A percentile compares a stretch with the other conserved stretches of the same genome.
These are phyloP conservation scores for Pulveroboletus ravenelii DNA, from an alignment of 768 basidiomycete genomes.

Conservation along the genomic window DNA sequence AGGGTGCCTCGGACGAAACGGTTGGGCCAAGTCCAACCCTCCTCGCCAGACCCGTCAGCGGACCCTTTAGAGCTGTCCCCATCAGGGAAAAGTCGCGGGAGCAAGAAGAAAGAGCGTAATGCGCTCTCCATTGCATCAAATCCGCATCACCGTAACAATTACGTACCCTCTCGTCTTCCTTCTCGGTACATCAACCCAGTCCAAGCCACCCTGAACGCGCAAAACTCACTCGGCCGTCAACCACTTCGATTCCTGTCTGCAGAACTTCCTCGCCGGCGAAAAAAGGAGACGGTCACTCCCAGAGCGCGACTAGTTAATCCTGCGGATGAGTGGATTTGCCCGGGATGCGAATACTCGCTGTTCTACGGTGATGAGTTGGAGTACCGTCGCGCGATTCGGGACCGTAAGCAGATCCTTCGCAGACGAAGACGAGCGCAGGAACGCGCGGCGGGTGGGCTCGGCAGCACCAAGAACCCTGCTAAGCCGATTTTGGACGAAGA, in stretches of 20 bases:
- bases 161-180: slow-evolving; percentile 80
- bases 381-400: slow-evolving; percentile 62
- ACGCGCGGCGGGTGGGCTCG: slow-evolving; percentile 43
- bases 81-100: slow-evolving; percentile 27
- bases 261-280: slow-evolving; percentile 47
- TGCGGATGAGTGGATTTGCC: slow-evolving; percentile 89
- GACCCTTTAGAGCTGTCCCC: slow-evolving; percentile 38
- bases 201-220: slow-evolving; percentile 40
- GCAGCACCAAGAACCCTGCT: slow-evolving; percentile 17
- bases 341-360: slow-evolving; percentile 87
- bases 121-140: slow-evolving; percentile 91
- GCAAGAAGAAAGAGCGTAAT: slow-evolving; percentile 92
- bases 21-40: slow-evolving; percentile 35
- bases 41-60: slow-evolving; percentile 28
- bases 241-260: slow-evolving; percentile 66
- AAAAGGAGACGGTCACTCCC: slow-evolving; percentile 25
- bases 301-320: slow-evolving; percentile 46
- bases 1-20: slow-evolving; percentile 37
- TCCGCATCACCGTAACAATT: slow-evolving; percentile 93
- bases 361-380: slow-evolving; percentile 81
- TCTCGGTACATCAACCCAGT: slow-evolving; percentile 36
- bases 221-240: slow-evolving; percentile 51
- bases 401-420: slow-evolving; percentile 73
- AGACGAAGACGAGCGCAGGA: slow-evolving; percentile 69
- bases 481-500: slow-evolving; percentile 23